These are phyloP conservation scores for Phytophthora macrochlamydospora DNA, from an alignment of 352 stramenopile genomes.

Conservation along the genomic window DNA sequence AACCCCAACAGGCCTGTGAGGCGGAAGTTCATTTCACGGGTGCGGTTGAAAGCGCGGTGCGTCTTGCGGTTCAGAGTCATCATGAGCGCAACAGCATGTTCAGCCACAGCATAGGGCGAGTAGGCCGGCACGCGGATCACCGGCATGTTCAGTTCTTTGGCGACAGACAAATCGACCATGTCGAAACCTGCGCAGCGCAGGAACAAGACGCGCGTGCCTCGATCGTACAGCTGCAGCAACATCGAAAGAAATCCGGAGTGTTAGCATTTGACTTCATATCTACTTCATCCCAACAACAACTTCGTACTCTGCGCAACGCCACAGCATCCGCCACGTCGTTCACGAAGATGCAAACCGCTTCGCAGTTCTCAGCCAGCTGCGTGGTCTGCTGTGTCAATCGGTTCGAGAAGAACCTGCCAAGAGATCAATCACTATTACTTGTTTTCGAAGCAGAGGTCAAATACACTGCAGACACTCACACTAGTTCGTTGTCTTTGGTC, in stretches of 20 bases:
- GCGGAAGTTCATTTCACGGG: constrained; percentile 64
- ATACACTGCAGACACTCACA: constrained; percentile 26
- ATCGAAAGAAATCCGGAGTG: background rate
- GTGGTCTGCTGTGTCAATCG: constrained; percentile 59
- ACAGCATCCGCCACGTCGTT: constrained; percentile 74
- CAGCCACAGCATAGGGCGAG: constrained; percentile 68
- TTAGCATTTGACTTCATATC: background rate
- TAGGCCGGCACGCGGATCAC: constrained; percentile 67
- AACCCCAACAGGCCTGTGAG: constrained; percentile 54
- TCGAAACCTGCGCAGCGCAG: constrained; percentile 76
- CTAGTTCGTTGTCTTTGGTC: constrained; percentile 49
- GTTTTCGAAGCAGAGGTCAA: background rate
- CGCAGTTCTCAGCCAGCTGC: constrained; percentile 53
- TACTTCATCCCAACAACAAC: background rate
- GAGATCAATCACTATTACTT: background rate
- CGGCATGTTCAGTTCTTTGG: constrained; percentile 50
- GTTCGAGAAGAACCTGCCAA: constrained; percentile 58
- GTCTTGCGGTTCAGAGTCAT: constrained; percentile 76
- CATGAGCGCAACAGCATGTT: constrained; percentile 67
- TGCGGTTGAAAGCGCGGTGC: constrained; percentile 60
- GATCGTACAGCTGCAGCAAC: constrained; percentile 36
- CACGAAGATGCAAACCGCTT: constrained; percentile 80
- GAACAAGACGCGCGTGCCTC: constrained; percentile 64
- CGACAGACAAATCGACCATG: constrained; percentile 52
- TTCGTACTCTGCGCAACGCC: constrained; percentile 50